These are phyloP conservation scores for Friedmanniomyces endolithicus DNA, from an alignment of 495 filamentous ascomycete genomes.

Conservation along the genomic window DNA sequence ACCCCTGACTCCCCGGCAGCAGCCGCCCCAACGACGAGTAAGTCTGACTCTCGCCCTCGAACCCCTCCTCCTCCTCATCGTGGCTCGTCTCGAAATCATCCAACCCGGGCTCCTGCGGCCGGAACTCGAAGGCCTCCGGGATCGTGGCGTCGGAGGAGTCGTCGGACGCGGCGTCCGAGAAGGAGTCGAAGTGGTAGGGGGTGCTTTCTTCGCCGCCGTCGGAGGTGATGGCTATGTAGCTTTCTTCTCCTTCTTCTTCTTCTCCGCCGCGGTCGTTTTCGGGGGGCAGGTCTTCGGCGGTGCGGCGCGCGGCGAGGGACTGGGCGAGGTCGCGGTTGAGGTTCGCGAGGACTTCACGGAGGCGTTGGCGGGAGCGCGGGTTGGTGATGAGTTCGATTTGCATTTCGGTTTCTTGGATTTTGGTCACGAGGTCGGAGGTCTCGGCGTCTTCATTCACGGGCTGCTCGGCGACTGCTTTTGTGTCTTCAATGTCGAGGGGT, in stretches of 20 bases:
- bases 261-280: background rate
- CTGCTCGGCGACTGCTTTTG: background rate
- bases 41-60: background rate
- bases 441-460: background rate
- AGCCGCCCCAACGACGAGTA: background rate
- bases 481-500: background rate
- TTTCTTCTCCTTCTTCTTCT: background rate
- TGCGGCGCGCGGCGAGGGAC: background rate
- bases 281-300: background rate
- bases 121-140: conserved; percentile 2
- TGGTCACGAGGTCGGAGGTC: conserved; percentile 3
- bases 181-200: background rate
- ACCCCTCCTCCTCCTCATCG: conserved; percentile 1
- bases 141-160: background rate
- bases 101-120: background rate
- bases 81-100: conserved; percentile 4
- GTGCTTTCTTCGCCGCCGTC: conserved; percentile 1
- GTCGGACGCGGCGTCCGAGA: background rate
- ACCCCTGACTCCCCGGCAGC: background rate
- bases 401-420: conserved; percentile 15
- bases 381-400: conserved; percentile 10
- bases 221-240: background rate
- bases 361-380: background rate
- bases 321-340: conserved; percentile 11
- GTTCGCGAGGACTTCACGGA: conserved; percentile 8